phyloP scores from a whole-genome alignment of 2,329 filamentous ascomycete species.

The Periconia digitata region DNA sequence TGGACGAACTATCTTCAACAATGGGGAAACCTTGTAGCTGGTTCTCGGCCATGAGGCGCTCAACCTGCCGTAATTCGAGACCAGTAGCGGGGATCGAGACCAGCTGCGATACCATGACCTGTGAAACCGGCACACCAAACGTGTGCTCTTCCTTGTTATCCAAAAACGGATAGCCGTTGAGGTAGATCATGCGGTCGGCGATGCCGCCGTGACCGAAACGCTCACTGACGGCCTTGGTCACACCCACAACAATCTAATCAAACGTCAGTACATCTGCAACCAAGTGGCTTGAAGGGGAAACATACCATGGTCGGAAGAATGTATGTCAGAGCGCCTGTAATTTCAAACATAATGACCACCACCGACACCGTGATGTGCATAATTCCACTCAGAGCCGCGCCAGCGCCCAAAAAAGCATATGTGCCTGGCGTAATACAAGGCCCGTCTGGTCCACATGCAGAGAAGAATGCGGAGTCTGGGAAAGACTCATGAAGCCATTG shows the following conservation, averaged over 20 bases:
- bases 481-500: conserved; percentile 84
- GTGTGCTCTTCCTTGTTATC: conserved; percentile 98
- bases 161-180: conserved; percentile 94
- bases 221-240: conserved; percentile 91
- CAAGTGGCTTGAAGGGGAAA: not conserved
- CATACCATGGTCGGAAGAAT: conserved; percentile 90
- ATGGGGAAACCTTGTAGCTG: conserved; percentile 93
- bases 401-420: conserved; percentile 93
- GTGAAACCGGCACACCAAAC: conserved; percentile 89
- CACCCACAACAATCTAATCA: conserved; percentile 80
- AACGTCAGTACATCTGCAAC: not conserved
- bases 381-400: conserved; percentile 87
- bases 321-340: conserved; percentile 95
- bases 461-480: conserved; percentile 81
- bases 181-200: conserved; percentile 98
- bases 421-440: conserved; percentile 97
- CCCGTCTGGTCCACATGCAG: conserved; percentile 84
- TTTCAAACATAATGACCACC: conserved; percentile 98
- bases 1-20: conserved; percentile 71
- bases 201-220: conserved; percentile 95
- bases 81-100: conserved; percentile 74
- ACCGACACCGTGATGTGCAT: conserved; percentile 98
- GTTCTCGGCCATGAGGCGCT: conserved; percentile 73
- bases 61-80: conserved; percentile 73
- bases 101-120: conserved; percentile 80